A percentile compares a stretch with the other conserved stretches of the same genome.
Conservation (phyloP, 495 filamentous ascomycete species). For the Penicilliopsis zonata region DNA sequence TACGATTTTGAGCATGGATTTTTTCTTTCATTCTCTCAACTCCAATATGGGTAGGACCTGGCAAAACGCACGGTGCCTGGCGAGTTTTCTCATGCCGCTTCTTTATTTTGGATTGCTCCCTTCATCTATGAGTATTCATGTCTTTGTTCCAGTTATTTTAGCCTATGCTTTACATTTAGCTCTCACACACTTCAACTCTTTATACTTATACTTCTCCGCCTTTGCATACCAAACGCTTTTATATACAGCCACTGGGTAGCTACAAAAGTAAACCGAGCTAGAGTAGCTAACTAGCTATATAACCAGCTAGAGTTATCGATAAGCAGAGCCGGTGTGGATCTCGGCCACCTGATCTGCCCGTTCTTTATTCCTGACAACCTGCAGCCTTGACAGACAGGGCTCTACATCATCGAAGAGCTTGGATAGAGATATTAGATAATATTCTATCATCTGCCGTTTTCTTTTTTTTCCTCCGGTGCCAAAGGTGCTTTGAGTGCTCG, state of each 20-base stretch:
- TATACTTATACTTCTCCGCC: too few relatives aligned
- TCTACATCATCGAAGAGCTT: too few relatives aligned
- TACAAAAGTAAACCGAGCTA: not conserved
- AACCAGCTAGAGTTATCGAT: constrained; percentile 11
- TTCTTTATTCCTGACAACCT: too few relatives aligned
- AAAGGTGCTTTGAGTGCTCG: too few relatives aligned
- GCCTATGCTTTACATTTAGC: too few relatives aligned
- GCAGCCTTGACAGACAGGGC: too few relatives aligned
- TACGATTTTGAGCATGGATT: not conserved
- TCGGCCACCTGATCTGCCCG: constrained; percentile 1
- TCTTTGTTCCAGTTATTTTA: not conserved
- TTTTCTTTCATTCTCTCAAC: not conserved
- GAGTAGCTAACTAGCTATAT: not conserved
- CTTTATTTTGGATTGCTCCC: constrained; percentile 1
- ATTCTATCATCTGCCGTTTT: too few relatives aligned
- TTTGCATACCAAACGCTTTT: too few relatives aligned
- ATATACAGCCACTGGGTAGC: too few relatives aligned
- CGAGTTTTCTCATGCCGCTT: constrained; percentile 6
- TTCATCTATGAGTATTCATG: not conserved
- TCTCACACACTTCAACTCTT: too few relatives aligned
- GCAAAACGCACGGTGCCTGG: constrained; percentile 14
- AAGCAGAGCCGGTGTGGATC: constrained; percentile 19
- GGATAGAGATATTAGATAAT: too few relatives aligned
- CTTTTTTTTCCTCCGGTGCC: too few relatives aligned
- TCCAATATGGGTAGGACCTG: constrained; percentile 3